Base-by-base conservation (phyloP, 192 early-diverging fungal genomes). In the Oehlia diaphana region DNA sequence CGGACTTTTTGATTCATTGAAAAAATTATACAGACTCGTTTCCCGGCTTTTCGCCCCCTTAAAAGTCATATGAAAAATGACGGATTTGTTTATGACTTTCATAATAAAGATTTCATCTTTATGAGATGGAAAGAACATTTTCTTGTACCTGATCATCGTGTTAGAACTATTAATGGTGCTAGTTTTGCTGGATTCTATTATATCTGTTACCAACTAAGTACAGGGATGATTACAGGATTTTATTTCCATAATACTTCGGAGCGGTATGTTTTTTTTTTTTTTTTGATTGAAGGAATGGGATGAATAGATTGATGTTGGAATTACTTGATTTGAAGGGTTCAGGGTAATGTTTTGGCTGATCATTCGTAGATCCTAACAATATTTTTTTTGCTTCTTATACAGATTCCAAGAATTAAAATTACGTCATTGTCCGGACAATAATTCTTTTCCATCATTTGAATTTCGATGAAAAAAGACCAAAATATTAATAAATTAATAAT, bases 81-180 rank as follows among this genome's bases (percentile, higher is more conserved):
- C 35, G 85, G 80, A 21, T 84, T 84, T 63, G 77, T 74, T 35
- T 88, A 87, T 74, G 84, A 88, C 78, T 84, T 87, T 19, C 71
- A 76, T 14, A 77, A 84, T 63, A 83, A 88, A 81, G 88, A 86
- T 80, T 89, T 84, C 58, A 86, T 96, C 10, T 96, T 94, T 84
- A 96, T 96, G 95, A 88, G 95, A 62, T 96, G 95, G 95, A 96
- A 96, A 85, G 95, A 96, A 75, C 92, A 94, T 81, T 96, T 96
- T 79, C 81, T 96, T 62, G 93, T 96, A 13, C 95, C 95, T n/a
- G 92, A 96, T 81, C 94, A 96, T 83, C 83, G 85, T 49, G 89
- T 96, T 19, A 88, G 87, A 70, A 85, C 82, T 19, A 94, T 96
- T 63, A 84, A 89, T 70, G 95, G 95, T 37, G 95, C 95, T 7